Conservation (phyloP, 2,329 filamentous ascomycete species). For the Fusarium sp. region DNA sequence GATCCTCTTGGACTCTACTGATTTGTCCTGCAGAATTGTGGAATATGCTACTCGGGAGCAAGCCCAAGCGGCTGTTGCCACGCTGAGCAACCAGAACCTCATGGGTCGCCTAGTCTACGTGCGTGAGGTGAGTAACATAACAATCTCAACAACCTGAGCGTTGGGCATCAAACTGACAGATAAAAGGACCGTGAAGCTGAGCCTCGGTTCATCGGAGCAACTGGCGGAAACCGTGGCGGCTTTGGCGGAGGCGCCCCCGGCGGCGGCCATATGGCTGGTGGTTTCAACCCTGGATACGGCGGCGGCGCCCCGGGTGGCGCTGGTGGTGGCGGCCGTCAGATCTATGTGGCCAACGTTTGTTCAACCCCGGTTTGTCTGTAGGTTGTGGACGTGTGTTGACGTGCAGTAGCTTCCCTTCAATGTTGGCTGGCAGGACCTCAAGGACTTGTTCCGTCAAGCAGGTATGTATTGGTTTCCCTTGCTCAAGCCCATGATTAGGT, state of each 20-base stretch:
- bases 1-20: constrained; percentile 41
- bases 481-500: background rate
- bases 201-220: constrained; percentile 89
- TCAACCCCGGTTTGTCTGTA: constrained; percentile 35
- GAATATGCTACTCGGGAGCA: constrained; percentile 99
- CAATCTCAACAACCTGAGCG: too few species aligned
- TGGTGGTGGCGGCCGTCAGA: constrained; percentile 78
- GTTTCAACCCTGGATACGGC: constrained; percentile 67
- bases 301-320: constrained; percentile 62
- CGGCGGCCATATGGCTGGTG: constrained; percentile 59
- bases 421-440: constrained; percentile 98
- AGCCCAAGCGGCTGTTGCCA: constrained; percentile 96
- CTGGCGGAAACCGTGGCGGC: constrained; percentile 70
- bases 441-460: constrained; percentile 98
- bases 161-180: background rate
- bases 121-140: constrained; percentile 78
- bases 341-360: constrained; percentile 99
- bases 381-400: constrained; percentile 30
- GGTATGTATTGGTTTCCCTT: constrained; percentile 68
- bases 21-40: constrained; percentile 81
- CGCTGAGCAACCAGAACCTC: constrained; percentile 98
- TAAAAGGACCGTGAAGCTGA: constrained; percentile 94
- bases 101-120: constrained; percentile 99
- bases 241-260: constrained; percentile 65
- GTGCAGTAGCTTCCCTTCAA: constrained; percentile 87